These are phyloP conservation scores for Komagataella ulmi DNA, from an alignment of 805 yeast genomes.

Conservation along the genomic window DNA sequence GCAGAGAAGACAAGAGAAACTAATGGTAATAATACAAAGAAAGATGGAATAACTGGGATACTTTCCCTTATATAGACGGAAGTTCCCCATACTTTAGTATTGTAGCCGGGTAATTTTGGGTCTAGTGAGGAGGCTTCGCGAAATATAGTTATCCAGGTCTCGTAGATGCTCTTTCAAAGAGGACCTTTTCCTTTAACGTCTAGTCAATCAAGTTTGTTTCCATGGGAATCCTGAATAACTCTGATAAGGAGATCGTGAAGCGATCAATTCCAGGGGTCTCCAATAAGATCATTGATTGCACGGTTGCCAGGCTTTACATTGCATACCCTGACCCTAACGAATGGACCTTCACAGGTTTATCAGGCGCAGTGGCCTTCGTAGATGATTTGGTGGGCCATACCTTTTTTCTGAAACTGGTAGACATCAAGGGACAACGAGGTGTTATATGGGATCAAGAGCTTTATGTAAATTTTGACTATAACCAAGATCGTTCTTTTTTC, in stretches of 20 bases:
- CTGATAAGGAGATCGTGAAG: slow-evolving; percentile 83
- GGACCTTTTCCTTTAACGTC: not conserved
- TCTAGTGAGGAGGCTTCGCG: not conserved
- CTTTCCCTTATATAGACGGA: not conserved
- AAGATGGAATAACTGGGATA: not conserved
- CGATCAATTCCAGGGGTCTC: slow-evolving; percentile 80
- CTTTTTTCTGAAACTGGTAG: slow-evolving; percentile 81
- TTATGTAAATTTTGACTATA: slow-evolving; percentile 75
- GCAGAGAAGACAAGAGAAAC: not conserved
- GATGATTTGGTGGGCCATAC: slow-evolving; percentile 94
- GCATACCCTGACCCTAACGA: slow-evolving; percentile 74
- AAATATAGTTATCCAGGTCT: not conserved
- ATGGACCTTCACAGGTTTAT: slow-evolving; percentile 83
- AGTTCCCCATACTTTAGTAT: not conserved
- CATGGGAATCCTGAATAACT: slow-evolving; percentile 11
- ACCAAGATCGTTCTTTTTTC: slow-evolving; percentile 90
- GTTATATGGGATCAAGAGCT: slow-evolving; percentile 97
- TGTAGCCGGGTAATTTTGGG: not conserved
- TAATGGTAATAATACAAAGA: too few relatives aligned
- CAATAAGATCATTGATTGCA: slow-evolving; percentile 80
- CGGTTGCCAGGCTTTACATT: slow-evolving; percentile 79
- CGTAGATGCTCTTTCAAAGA: not conserved
- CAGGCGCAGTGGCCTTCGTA: slow-evolving; percentile 78
- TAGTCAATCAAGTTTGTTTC: not conserved
- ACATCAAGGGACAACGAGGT: slow-evolving; percentile 69